Conservation (phyloP, 1,284 basidiomycete genomes). For the Marasmius sp. region DNA sequence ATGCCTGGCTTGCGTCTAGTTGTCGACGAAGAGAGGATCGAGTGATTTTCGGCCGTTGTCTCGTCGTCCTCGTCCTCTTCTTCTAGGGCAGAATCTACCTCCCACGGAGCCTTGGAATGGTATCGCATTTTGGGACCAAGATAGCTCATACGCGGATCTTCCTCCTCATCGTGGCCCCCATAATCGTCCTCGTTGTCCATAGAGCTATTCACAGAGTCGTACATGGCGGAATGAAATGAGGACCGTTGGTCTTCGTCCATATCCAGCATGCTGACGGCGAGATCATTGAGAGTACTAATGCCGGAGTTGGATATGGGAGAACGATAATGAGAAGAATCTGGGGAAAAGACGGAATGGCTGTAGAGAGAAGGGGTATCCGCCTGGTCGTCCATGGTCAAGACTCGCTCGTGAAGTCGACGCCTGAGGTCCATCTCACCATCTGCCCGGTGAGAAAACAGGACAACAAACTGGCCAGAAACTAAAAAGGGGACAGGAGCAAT, state of each 20-base stretch:
- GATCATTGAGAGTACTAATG: slow-evolving; percentile 47
- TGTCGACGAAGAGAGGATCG: slow-evolving; percentile 21
- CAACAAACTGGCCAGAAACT: too few species aligned
- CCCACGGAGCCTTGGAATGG: slow-evolving; percentile 80
- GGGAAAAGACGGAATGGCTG: slow-evolving; percentile 57
- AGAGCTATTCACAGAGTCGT: slow-evolving; percentile 13
- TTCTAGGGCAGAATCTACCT: slow-evolving; percentile 51
- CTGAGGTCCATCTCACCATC: slow-evolving; percentile 32
- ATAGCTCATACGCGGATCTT: slow-evolving; percentile 56
- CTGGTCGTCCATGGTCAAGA: slow-evolving; percentile 54
- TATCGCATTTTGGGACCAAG: slow-evolving; percentile 79
- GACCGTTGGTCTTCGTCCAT: slow-evolving; percentile 57
- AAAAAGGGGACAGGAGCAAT: neutral
- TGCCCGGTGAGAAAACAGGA: neutral
- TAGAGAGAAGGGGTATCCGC: slow-evolving; percentile 71
- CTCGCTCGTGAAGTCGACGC: slow-evolving; percentile 54
- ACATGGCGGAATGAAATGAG: slow-evolving; percentile 36
- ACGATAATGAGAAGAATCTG: slow-evolving; percentile 28
- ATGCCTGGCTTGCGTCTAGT: slow-evolving; percentile 23
- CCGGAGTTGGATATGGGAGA: slow-evolving; percentile 10
- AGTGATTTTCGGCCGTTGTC: slow-evolving; percentile 23
- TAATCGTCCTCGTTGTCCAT: slow-evolving; percentile 23
- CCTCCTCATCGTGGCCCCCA: slow-evolving; percentile 33
- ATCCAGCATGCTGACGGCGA: slow-evolving; percentile 53
- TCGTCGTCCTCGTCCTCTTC: slow-evolving; percentile 48